A percentile compares a stretch with the other conserved stretches of the same genome.
Conservation (phyloP, 2,329 filamentous ascomycete species). For the Penicillium sp. region DNA sequence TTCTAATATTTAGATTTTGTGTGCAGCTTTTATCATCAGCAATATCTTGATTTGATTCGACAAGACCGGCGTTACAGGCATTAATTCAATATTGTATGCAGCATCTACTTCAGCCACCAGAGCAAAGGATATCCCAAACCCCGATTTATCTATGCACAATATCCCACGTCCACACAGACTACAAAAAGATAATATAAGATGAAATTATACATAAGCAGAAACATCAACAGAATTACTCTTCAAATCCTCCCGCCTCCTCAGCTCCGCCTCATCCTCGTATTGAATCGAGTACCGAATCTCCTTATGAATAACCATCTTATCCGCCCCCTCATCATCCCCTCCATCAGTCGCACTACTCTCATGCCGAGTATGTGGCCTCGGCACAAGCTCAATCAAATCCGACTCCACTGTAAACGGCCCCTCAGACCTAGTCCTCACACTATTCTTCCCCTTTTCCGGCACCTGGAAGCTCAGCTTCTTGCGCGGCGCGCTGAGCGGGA, state of each 20-base stretch:
- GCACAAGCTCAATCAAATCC: constrained; percentile 22
- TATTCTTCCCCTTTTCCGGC: constrained; percentile 3
- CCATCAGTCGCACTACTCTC: constrained; percentile 14
- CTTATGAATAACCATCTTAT: constrained; percentile 37
- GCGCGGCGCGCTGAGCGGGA: constrained; percentile 6
- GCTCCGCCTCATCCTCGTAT: constrained; percentile 26
- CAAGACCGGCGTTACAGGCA: constrained; percentile 5
- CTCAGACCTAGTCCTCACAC: background rate
- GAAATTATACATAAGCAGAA: constrained; percentile 19
- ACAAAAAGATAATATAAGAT: background rate
- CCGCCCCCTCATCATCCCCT: constrained; percentile 13
- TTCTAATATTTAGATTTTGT: background rate
- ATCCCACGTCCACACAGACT: background rate
- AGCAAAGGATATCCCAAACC: background rate
- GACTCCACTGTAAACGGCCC: background rate
- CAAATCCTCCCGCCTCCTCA: constrained; percentile 8
- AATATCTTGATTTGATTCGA: background rate
- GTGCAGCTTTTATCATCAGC: background rate
- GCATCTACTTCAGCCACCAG: background rate
- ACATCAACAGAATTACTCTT: constrained; percentile 15
- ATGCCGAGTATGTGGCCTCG: constrained; percentile 9
- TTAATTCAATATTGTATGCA: background rate
- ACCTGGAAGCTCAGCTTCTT: background rate
- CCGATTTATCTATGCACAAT: background rate
- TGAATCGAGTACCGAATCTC: constrained; percentile 34